Evolutionary conservation across 2,329 filamentous ascomycete species (phyloP).

Genomic region (Apiospora marii): DNA sequence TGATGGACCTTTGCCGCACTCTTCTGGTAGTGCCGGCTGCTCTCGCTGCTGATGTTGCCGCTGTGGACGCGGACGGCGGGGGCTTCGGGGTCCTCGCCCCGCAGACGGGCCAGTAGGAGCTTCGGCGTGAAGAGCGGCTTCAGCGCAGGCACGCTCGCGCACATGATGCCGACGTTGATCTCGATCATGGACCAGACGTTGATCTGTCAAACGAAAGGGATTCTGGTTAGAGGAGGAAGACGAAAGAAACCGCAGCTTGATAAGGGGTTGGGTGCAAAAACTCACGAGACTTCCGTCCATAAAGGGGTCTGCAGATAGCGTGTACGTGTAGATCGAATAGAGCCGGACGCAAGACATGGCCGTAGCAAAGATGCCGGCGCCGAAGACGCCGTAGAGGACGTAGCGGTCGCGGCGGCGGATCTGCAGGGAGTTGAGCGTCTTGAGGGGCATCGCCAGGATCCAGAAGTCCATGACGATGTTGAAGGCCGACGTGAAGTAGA

Average conservation of each 20-base stretch:
- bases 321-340: slow-evolving; percentile 49
- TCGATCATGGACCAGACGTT: slow-evolving; percentile 58
- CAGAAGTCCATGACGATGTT: slow-evolving; percentile 57
- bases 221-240: neutral
- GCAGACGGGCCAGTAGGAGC: slow-evolving; percentile 32
- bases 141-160: slow-evolving; percentile 57
- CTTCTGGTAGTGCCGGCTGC: neutral
- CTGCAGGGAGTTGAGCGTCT: slow-evolving; percentile 52
- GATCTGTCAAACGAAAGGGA: too few species aligned
- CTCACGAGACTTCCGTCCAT: slow-evolving; percentile 41
- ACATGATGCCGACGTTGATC: slow-evolving; percentile 57
- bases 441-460: slow-evolving; percentile 54
- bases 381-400: slow-evolving; percentile 56
- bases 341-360: slow-evolving; percentile 49
- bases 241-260: neutral
- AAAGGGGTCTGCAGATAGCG: slow-evolving; percentile 46
- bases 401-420: slow-evolving; percentile 58
- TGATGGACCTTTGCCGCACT: neutral
- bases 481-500: slow-evolving; percentile 51
- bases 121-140: slow-evolving; percentile 55
- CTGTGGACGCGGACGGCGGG: neutral
- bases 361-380: slow-evolving; percentile 47
- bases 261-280: neutral
- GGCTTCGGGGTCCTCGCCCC: neutral
- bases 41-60: neutral